phyloP scores from a whole-genome alignment of 1,284 basidiomycete genomes.

The Ustilago curta region DNA sequence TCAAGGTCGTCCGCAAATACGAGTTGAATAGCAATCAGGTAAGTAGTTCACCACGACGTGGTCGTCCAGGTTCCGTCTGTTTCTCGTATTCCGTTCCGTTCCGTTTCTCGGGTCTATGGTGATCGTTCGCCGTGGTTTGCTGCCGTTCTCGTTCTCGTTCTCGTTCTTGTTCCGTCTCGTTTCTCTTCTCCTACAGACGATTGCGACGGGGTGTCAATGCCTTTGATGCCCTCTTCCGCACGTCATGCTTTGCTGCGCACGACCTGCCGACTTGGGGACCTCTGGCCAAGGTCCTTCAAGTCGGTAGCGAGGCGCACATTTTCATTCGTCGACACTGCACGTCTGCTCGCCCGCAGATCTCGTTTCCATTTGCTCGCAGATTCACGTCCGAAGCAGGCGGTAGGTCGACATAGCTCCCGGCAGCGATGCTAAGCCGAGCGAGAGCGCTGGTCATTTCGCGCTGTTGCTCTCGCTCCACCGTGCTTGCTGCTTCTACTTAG shows the following conservation, averaged over 20 bases:
- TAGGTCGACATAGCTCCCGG: constrained; percentile 1
- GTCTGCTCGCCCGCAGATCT: constrained; percentile 1
- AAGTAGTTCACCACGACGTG: constrained; percentile 70
- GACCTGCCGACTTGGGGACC: constrained; percentile 25
- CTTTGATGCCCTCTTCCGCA: not conserved
- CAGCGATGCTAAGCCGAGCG: not conserved
- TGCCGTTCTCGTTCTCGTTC: constrained; percentile 54
- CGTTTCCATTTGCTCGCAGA: not conserved
- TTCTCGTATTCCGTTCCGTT: constrained; percentile 56
- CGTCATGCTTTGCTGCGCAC: constrained; percentile 20
- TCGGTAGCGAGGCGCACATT: constrained; percentile 66
- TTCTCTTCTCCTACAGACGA: constrained; percentile 1
- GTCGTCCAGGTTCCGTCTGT: constrained; percentile 6
- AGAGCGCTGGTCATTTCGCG: not conserved
- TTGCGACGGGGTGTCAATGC: not conserved
- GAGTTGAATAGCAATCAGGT: constrained; percentile 96
- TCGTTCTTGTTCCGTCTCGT: not conserved
- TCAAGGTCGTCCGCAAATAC: constrained; percentile 97
- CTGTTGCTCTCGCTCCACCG: not conserved
- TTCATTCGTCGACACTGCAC: constrained; percentile 4
- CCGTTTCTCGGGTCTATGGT: constrained; percentile 33
- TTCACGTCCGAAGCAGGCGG: constrained; percentile 2
- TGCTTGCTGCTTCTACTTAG: not conserved
- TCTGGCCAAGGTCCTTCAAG: constrained; percentile 60
- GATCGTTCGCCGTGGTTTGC: constrained; percentile 35